Conservation (phyloP, 164 flowering plant genomes). For the Berberis vulgaris region DNA sequence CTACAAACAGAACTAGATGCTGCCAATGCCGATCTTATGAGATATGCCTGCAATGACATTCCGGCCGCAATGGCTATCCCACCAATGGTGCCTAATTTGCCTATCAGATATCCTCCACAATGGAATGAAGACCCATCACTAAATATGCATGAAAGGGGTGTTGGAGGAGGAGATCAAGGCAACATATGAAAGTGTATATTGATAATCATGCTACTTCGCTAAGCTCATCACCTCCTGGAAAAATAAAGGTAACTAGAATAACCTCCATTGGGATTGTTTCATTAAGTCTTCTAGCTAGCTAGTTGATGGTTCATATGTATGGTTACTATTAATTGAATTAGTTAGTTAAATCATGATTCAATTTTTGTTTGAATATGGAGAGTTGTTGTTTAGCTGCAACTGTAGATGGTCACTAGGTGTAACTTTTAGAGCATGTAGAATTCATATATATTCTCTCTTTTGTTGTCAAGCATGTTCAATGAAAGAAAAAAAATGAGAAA, state of each 20-base stretch:
- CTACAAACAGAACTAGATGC: constrained; percentile 61
- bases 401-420: no score
- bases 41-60: constrained; percentile 24
- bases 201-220: background rate
- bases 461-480: no score
- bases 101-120: constrained; percentile 12
- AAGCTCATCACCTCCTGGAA: background rate
- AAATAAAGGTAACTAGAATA: background rate
- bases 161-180: constrained; percentile 6
- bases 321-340: no score
- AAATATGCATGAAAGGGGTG: constrained; percentile 13
- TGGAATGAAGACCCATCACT: constrained; percentile 15
- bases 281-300: no score
- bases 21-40: constrained; percentile 49
- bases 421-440: no score
- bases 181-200: constrained; percentile 5
- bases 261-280: no score
- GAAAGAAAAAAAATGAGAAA: no score
- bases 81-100: constrained; percentile 6
- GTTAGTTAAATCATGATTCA: no score
- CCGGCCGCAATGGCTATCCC: constrained; percentile 1
- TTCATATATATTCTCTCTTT: no score
- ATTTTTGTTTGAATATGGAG: no score
- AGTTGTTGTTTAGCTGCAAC: no score
- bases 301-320: no score